A percentile compares a stretch with the other conserved stretches of the same genome.
phyloP scores from a whole-genome alignment of 1,139 yeast species.

The Kurtzmaniella quercitrusa region DNA sequence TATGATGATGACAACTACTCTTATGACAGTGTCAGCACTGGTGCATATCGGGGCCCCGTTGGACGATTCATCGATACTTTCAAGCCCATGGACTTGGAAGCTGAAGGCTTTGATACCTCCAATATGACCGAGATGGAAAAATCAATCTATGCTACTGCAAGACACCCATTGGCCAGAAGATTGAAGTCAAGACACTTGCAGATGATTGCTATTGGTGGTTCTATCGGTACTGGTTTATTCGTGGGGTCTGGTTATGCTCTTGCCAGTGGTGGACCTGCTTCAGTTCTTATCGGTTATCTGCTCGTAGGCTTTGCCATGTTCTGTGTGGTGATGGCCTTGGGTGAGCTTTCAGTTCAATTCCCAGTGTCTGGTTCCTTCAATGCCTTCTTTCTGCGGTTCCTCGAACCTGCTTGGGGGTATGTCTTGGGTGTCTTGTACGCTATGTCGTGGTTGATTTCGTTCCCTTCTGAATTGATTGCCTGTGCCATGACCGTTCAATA shows the following conservation, averaged over 20 bases:
- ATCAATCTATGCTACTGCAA: conserved; percentile 34
- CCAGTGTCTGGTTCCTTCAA: conserved; percentile 63
- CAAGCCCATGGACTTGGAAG: conserved; percentile 38
- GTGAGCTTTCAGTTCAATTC: conserved; percentile 57
- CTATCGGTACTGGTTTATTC: conserved; percentile 46
- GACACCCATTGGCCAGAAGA: conserved; percentile 33
- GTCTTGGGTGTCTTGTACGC: conserved; percentile 42
- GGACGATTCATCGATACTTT: conserved; percentile 31
- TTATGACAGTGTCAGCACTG: conserved; percentile 2
- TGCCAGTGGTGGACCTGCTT: conserved; percentile 67
- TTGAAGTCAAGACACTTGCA: conserved; percentile 39
- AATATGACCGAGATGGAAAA: conserved; percentile 30
- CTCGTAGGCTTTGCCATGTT: conserved; percentile 43
- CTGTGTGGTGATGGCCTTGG: conserved; percentile 54
- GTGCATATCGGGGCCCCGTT: conserved; percentile 8
- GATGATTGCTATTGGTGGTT: conserved; percentile 45
- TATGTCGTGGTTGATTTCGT: conserved; percentile 38
- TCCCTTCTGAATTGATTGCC: conserved; percentile 44
- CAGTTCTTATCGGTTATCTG: conserved; percentile 48
- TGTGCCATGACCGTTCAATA: conserved; percentile 39
- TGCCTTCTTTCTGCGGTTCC: conserved; percentile 52
- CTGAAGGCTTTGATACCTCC: conserved; percentile 33
- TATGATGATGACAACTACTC: conserved; percentile 2
- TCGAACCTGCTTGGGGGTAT: conserved; percentile 62
- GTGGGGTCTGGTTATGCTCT: conserved; percentile 73